Conservation (phyloP, 352 stramenopile genomes). For the Blastocystis hominis region DNA sequence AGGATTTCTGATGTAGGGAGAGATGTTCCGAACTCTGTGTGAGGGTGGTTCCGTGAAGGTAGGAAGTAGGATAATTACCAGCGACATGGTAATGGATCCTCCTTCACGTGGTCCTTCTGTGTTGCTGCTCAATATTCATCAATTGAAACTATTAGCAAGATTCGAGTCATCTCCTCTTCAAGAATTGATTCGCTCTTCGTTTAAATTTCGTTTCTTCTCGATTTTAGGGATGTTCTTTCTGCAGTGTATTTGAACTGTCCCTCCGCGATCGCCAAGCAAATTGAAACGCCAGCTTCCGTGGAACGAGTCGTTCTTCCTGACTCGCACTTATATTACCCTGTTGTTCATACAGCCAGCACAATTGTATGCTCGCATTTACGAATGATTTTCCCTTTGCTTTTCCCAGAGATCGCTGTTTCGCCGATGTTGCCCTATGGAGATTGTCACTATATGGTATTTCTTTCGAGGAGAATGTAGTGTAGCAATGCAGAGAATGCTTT, state of each 20-base stretch:
- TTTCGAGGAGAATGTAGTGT: neutral
- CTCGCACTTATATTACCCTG: neutral
- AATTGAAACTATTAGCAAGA: neutral
- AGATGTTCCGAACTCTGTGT: neutral
- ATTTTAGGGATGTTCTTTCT: neutral
- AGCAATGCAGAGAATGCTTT: neutral
- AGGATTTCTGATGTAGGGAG: no score
- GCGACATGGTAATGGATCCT: conserved; percentile 37
- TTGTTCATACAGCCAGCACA: neutral
- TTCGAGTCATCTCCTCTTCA: neutral
- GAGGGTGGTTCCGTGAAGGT: neutral
- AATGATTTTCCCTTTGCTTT: neutral
- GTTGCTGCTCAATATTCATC: conserved; percentile 3
- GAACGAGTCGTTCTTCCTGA: neutral
- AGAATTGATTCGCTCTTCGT: neutral
- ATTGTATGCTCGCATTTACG: neutral
- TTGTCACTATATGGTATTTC: neutral
- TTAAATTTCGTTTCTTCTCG: neutral
- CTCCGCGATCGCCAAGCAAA: neutral
- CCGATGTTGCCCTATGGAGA: neutral
- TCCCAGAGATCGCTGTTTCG: neutral
- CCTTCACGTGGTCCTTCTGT: conserved; percentile 1
- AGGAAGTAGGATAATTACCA: neutral
- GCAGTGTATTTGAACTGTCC: neutral
- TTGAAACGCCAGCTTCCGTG: neutral